These are phyloP conservation scores for Mercurialis annua DNA, from an alignment of 345 rosid species.

Conservation along the genomic window DNA sequence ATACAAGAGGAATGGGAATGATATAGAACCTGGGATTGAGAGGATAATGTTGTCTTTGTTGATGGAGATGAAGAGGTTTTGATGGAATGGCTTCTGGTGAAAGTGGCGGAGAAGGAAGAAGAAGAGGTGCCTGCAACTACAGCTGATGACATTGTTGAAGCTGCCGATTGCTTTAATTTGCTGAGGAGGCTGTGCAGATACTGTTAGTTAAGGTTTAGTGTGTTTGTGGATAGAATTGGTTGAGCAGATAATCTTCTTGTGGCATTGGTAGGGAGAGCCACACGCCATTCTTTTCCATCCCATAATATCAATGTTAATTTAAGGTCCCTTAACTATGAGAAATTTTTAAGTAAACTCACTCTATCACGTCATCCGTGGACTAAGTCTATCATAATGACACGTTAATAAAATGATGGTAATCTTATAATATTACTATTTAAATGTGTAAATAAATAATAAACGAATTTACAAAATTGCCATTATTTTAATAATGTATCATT, in stretches of 20 bases:
- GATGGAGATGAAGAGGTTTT: constrained; percentile 16
- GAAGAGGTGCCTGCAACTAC: constrained; percentile 38
- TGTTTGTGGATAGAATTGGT: constrained; percentile 12
- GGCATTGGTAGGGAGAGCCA: neutral
- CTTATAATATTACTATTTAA: no score
- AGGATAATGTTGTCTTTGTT: constrained; percentile 18
- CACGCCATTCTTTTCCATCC: neutral
- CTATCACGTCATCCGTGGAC: no score
- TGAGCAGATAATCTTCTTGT: constrained; percentile 16
- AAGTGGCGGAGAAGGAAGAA: constrained; percentile 36
- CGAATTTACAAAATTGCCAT: no score
- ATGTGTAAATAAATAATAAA: no score
- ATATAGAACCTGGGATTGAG: constrained; percentile 24
- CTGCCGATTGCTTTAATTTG: no score
- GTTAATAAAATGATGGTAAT: no score
- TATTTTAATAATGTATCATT: no score
- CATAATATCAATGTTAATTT: no score
- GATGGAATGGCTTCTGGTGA: constrained; percentile 26
- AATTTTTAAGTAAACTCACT: no score
- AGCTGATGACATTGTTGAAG: constrained; percentile 30
- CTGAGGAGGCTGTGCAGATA: neutral
- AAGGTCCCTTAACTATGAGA: no score
- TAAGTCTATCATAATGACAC: no score
- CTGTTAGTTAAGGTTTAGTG: neutral
- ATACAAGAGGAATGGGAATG: neutral